These are phyloP conservation scores for Euptelea pleiosperma DNA, from an alignment of 164 flowering plant species.

Conservation along the genomic window DNA sequence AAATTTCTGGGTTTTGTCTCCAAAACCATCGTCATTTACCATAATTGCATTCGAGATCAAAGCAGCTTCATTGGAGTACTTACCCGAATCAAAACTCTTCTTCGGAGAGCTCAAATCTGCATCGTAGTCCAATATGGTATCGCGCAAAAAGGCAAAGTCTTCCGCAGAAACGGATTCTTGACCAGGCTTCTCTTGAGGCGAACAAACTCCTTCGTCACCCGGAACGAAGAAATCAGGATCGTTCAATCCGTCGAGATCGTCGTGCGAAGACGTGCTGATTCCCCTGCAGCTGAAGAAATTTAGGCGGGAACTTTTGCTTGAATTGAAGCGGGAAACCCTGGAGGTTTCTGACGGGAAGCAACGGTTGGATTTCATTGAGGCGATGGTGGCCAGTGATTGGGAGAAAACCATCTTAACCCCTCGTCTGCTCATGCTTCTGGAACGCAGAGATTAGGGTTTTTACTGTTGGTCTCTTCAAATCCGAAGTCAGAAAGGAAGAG, in stretches of 20 bases:
- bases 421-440: conserved; percentile 22
- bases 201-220: background rate
- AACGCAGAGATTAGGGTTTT: background rate
- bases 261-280: conserved; percentile 21
- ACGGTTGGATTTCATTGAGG: conserved; percentile 4
- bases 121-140: conserved; percentile 22
- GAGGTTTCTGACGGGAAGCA: background rate
- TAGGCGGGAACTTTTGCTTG: conserved; percentile 1
- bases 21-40: conserved; percentile 32
- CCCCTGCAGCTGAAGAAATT: conserved; percentile 10
- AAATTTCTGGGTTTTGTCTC: conserved; percentile 47
- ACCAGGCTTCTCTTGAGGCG: conserved; percentile 6
- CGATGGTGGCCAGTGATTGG: conserved; percentile 10
- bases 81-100: conserved; percentile 22
- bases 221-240: conserved; percentile 27
- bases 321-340: background rate
- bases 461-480: background rate
- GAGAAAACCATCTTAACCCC: conserved; percentile 19
- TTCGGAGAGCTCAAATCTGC: background rate
- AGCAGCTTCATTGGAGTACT: conserved; percentile 42
- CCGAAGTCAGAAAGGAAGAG: too few species aligned
- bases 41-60: conserved; percentile 37
- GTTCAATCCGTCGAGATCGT: conserved; percentile 39
- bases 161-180: conserved; percentile 25
- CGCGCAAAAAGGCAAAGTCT: conserved; percentile 46